Evolutionary conservation across 2,329 filamentous ascomycete species (phyloP).

Genomic region (Epichloe glyceriae): DNA sequence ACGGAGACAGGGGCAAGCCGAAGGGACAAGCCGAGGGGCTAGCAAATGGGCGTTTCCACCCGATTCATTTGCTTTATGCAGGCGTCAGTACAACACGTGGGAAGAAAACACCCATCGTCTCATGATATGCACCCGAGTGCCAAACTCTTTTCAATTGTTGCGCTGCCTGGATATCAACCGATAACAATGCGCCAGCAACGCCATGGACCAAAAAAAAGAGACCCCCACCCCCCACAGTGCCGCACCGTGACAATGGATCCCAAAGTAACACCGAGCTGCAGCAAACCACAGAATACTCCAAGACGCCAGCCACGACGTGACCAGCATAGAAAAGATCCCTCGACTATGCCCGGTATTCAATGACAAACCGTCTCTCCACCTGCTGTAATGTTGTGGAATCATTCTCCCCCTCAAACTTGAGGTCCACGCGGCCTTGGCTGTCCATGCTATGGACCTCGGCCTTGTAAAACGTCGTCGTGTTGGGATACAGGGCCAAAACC

Average conservation of each 20-base stretch:
- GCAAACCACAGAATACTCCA: background rate
- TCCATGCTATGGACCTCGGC: slow-evolving; percentile 66
- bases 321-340: too few species aligned
- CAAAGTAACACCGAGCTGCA: background rate
- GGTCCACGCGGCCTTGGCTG: slow-evolving; percentile 39
- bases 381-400: slow-evolving; percentile 60
- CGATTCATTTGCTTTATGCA: too few species aligned
- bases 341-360: slow-evolving; percentile 47
- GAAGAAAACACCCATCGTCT: too few species aligned
- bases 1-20: too few species aligned
- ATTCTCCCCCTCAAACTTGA: slow-evolving; percentile 72
- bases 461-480: slow-evolving; percentile 77
- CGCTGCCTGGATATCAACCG: background rate
- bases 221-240: background rate
- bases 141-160: background rate
- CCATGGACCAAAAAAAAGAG: background rate
- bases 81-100: too few species aligned
- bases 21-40: too few species aligned
- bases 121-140: background rate
- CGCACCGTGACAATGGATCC: background rate
- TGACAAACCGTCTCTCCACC: slow-evolving; percentile 62
- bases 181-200: background rate
- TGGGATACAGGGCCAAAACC: slow-evolving; percentile 67
- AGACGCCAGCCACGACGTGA: background rate
- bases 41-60: too few species aligned